A percentile compares a stretch with the other conserved stretches of the same genome.
phyloP scores from a whole-genome alignment of 306 rosid genomes.

The Phaseolus lunatus region DNA sequence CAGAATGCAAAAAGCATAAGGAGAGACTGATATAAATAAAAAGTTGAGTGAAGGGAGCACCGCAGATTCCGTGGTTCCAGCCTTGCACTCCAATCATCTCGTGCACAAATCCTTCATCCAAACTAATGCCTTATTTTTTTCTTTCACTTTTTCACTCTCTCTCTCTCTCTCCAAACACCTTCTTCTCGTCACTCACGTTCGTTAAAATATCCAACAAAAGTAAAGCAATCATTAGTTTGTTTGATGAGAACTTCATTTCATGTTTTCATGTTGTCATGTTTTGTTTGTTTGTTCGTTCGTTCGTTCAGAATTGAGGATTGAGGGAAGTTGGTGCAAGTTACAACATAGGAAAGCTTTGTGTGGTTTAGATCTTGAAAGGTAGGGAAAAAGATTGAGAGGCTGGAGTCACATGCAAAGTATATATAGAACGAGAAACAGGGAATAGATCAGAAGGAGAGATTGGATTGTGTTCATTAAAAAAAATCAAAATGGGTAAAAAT shows the following conservation, averaged over 20 bases:
- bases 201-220: constrained; percentile 17
- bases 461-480: no score
- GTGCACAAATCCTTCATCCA: constrained; percentile 70
- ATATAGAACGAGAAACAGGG: constrained; percentile 15
- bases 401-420: constrained; percentile 17
- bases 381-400: constrained; percentile 44
- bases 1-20: constrained; percentile 33
- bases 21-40: background rate
- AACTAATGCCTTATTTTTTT: constrained; percentile 63
- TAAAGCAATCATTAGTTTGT: background rate
- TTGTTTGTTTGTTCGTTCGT: no score
- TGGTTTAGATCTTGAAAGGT: constrained; percentile 28
- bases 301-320: background rate
- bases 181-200: background rate
- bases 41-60: constrained; percentile 54
- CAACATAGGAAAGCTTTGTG: constrained; percentile 36
- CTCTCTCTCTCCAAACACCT: constrained; percentile 25
- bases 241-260: background rate
- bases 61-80: constrained; percentile 93
- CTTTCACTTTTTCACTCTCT: background rate
- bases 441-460: no score
- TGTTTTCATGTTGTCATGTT: background rate
- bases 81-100: constrained; percentile 89
- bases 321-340: constrained; percentile 32
- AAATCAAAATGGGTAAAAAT: no score